A percentile compares a stretch with the other conserved stretches of the same genome.
Conservation (phyloP, 116 monocot genomes). For the Cymodocea nodosa region DNA sequence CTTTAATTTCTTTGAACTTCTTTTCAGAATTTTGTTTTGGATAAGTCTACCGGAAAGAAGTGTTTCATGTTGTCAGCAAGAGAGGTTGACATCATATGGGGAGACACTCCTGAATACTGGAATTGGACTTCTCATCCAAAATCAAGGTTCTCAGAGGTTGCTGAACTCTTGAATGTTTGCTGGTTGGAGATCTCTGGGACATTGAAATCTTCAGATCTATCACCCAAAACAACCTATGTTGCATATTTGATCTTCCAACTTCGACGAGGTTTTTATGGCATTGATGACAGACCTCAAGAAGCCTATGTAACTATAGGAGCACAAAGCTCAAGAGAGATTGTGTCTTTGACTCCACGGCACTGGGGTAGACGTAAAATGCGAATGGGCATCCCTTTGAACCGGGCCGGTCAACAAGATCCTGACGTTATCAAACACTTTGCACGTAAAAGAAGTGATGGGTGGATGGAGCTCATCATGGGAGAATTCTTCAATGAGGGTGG, state of each 20-base stretch:
- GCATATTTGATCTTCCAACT: slow-evolving; percentile 22
- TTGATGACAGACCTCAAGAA: not conserved
- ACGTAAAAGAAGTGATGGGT: slow-evolving; percentile 15
- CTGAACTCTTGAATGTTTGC: slow-evolving; percentile 22
- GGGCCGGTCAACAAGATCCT: no score
- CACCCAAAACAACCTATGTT: slow-evolving; percentile 18
- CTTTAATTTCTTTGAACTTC: no score
- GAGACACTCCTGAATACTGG: slow-evolving; percentile 34
- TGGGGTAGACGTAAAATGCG: no score
- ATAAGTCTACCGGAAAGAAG: slow-evolving; percentile 40
- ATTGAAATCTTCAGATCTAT: slow-evolving; percentile 13
- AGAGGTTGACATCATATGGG: slow-evolving; percentile 34
- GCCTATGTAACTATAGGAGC: no score
- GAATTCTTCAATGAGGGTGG: slow-evolving; percentile 14
- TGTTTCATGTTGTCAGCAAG: slow-evolving; percentile 42
- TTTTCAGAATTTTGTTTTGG: slow-evolving; percentile 39
- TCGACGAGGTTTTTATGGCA: not conserved
- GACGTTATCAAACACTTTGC: not conserved
- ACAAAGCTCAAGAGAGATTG: no score
- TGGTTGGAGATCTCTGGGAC: slow-evolving; percentile 34
- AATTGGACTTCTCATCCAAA: slow-evolving; percentile 20
- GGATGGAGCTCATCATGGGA: slow-evolving; percentile 39
- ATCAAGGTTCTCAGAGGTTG: slow-evolving; percentile 39
- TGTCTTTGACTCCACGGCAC: no score
- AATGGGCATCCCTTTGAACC: no score